A percentile compares a stretch with the other conserved stretches of the same genome.
phyloP scores from a whole-genome alignment of 345 rosid genomes.

The Brassica napus region Da-Ae NC_063446.1:2015501-2016000 shows the following conservation, averaged over 20 bases:
- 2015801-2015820: conserved; percentile 16
- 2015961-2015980: conserved; percentile 5
- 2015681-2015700: too few species aligned
- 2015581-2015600: too few species aligned
- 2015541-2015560: too few species aligned
- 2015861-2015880: conserved; percentile 23
- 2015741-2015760: neutral
- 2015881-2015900: conserved; percentile 2
- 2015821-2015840: conserved; percentile 29
- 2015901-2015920: neutral
- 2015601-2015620: too few species aligned
- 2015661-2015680: too few species aligned
- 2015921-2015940: neutral
- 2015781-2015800: conserved; percentile 23
- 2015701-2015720: too few species aligned
- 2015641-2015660: too few species aligned
- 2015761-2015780: neutral
- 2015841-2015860: conserved; percentile 19
- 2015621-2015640: too few species aligned
- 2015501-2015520: conserved; percentile 42
- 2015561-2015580: too few species aligned
- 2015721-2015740: too few species aligned
- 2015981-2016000: conserved; percentile 29
- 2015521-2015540: too few species aligned
- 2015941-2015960: conserved; percentile 38